These are phyloP conservation scores for Camelina sativa DNA, from an alignment of 345 rosid genomes.

Conservation along the genomic window DNA sequence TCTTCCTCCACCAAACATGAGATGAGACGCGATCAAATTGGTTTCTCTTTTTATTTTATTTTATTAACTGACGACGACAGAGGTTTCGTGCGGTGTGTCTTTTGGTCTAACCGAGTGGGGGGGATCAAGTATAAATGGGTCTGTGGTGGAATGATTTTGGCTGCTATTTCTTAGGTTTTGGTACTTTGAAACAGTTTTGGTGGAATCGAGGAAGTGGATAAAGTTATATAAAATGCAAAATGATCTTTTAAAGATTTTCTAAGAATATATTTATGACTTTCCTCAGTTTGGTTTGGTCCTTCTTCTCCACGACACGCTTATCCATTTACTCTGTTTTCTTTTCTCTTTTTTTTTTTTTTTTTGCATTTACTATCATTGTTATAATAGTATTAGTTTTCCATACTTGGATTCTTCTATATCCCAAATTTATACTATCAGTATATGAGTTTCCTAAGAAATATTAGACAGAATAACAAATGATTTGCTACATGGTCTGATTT, in stretches of 20 bases:
- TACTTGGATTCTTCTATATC: neutral
- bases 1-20: constrained; percentile 65
- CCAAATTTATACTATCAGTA: neutral
- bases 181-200: constrained; percentile 22
- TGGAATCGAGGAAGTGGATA: constrained; percentile 38
- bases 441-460: neutral
- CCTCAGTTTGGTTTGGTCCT: constrained; percentile 34
- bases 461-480: neutral
- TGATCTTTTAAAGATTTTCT: constrained; percentile 5
- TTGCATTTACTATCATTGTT: neutral
- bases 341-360: constrained; percentile 4
- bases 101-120: constrained; percentile 30
- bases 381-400: constrained; percentile 1
- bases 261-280: constrained; percentile 21
- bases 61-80: neutral
- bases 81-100: constrained; percentile 20
- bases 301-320: constrained; percentile 45
- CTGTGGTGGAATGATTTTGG: neutral
- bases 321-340: constrained; percentile 26
- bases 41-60: neutral
- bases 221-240: constrained; percentile 7
- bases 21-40: neutral
- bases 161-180: constrained; percentile 10
- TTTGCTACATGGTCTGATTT: too few species aligned
- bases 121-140: neutral